phyloP scores from a whole-genome alignment of 495 filamentous ascomycete genomes.

The Tuber brumale region DNA sequence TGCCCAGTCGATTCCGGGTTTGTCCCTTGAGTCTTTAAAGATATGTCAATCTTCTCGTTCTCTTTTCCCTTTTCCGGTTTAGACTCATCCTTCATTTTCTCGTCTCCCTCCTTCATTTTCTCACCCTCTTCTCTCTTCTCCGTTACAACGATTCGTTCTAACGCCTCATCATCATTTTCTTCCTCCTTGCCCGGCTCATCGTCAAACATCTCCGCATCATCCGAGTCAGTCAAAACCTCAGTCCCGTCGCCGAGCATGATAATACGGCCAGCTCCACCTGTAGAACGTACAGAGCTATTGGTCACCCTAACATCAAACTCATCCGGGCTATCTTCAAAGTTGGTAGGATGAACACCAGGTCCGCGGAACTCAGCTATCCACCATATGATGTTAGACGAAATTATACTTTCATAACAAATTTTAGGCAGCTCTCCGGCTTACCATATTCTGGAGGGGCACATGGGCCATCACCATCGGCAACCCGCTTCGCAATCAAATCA shows the following conservation, averaged over 20 bases:
- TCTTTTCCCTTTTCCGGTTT: slow-evolving; percentile 36
- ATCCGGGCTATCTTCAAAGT: slow-evolving; percentile 86
- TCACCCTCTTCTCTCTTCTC: slow-evolving; percentile 12
- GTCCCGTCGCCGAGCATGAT: slow-evolving; percentile 93
- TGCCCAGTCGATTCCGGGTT: slow-evolving; percentile 12
- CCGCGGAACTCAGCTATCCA: slow-evolving; percentile 89
- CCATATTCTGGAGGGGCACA: slow-evolving; percentile 99
- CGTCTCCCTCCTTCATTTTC: slow-evolving; percentile 12
- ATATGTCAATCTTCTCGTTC: slow-evolving; percentile 32
- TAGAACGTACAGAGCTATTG: background rate
- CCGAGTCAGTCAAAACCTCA: slow-evolving; percentile 74
- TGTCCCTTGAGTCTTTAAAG: slow-evolving; percentile 22
- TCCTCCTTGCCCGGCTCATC: slow-evolving; percentile 60
- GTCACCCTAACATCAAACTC: slow-evolving; percentile 68
- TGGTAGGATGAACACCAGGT: slow-evolving; percentile 71
- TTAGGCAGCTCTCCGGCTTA: slow-evolving; percentile 50
- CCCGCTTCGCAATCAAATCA: slow-evolving; percentile 83
- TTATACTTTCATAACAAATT: slow-evolving; percentile 43
- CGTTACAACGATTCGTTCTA: slow-evolving; percentile 20
- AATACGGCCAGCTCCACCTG: slow-evolving; percentile 58
- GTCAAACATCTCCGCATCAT: slow-evolving; percentile 89
- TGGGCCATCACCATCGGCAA: slow-evolving; percentile 94
- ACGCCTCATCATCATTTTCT: slow-evolving; percentile 34
- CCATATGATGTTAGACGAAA: slow-evolving; percentile 50
- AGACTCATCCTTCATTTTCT: slow-evolving; percentile 26